Base-by-base conservation (phyloP, 768 basidiomycete genomes). In the Lactifluus hygrophoroides region DNA sequence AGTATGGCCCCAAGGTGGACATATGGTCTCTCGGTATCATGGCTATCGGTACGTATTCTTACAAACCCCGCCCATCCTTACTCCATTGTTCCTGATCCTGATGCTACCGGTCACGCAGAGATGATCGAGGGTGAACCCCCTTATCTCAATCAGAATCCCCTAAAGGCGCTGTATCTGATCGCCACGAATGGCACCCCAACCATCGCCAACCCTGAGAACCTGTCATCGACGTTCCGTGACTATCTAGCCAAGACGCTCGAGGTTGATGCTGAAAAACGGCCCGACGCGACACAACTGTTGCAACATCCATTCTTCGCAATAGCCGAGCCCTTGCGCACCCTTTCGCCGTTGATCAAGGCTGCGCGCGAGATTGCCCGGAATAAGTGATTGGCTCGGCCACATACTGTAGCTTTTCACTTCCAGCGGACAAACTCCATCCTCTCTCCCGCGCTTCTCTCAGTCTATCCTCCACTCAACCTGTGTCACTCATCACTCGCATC, bases 61-160 rank as follows among this genome's bases (percentile, higher is more conserved):
- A 13, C 28, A 16, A 17, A 19, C 14, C 75, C 52, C 32, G 42
- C 42, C n/a, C 43, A 38, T 34, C 34, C 49, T 45, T 19, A 3
- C 21, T 43, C 21, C 44, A 35, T 48, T 17, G 42, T 51, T 27
- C 19, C 60, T 61, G 25, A 54, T 42, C 27, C 19, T 25, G 14
- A 46, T 25, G 8, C 38, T 23, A 11, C 21, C 5, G 21, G 16
- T 32, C 13, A 25, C 58, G 25, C 67, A 92, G 93, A 96, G 75
- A 96, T 97, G 94, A 94, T 97, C 66, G 94, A 97, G 73, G 94
- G 94, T 55, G 94, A 96, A 71, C 94, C 94, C 0, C 94, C 94
- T 23, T 96, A 96, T 67, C 80, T 95, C 35, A 94, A 94, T 69
- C 94, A 96, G 76, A 95, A 95, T 73, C 94, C 94, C 0, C 77